Base-by-base conservation (phyloP, 495 filamentous ascomycete genomes). In the Penicillium cosmopolitanum region DNA sequence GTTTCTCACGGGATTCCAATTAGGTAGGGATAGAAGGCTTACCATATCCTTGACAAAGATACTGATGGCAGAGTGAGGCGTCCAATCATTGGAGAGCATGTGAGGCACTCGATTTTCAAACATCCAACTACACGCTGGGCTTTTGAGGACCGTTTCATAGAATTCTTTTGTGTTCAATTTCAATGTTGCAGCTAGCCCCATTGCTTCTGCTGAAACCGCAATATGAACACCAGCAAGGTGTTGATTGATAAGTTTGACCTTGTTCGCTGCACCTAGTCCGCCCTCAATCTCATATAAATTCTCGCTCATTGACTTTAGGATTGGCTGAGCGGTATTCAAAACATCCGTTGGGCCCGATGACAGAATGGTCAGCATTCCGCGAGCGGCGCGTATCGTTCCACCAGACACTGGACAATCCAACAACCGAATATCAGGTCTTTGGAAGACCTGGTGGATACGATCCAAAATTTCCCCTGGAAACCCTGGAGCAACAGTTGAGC, bases 1-100 rank as follows among this genome's bases (percentile, higher is more conserved):
- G 42, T 16, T 10, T 19, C 2, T 3, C n/a, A 9, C 12, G 42
- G 7, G 6, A 7, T 11, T 15, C 2, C 18, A 15, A 28, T 35
- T 50, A 6, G 12, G n/a, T n/a, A 11, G 31, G 40, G 38, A 23
- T 3, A 28, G 19, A 21, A 36, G 10, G 36, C 28, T 19, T 54
- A 59, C 57, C 57, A 59, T 54, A 40, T 59, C 57, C 42, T 59
- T 59, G 4, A 59, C 43, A 46, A 59, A 59, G n/a, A 59, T 59
- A 40, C 42, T 50, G 19, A 59, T 42, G 33, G 50, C 57, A 25
- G 57, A 59, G 28, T 59, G 57, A 9, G 57, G 57, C 40, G 57
- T 53, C 57, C 57, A 59, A 19, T 59, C 57, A 12, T 59, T 34
- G 18, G 40, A 25, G 8, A 59, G 51, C 57, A 59, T 59, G 38